Conservation (phyloP, 2,329 filamentous ascomycete genomes). For the Colletotrichum sp. region DNA sequence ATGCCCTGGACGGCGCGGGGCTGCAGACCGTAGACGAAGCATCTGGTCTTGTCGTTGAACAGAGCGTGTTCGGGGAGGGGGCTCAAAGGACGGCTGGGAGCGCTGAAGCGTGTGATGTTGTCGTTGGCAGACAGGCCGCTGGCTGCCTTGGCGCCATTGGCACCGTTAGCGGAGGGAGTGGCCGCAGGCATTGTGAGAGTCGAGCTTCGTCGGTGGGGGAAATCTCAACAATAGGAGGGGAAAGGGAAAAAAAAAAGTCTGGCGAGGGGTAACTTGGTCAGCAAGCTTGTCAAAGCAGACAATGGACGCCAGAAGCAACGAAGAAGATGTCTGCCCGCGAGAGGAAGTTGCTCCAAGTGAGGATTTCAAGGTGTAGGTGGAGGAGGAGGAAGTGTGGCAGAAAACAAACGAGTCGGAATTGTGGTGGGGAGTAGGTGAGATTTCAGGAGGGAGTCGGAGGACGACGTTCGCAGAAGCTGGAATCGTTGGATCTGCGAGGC, state of each 20-base stretch:
- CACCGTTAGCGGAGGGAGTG: conserved; percentile 45
- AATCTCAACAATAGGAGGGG: conserved; percentile 9
- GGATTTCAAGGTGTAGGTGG: conserved; percentile 8
- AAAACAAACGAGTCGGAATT: conserved; percentile 20
- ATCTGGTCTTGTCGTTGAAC: conserved; percentile 99
- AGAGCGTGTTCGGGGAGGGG: conserved; percentile 87
- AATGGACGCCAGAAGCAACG: conserved; percentile 19
- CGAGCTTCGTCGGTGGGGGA: conserved; percentile 12
- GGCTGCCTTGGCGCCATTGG: conserved; percentile 53
- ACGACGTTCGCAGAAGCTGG: conserved; percentile 23
- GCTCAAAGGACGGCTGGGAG: conserved; percentile 90
- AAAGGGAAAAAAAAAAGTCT: conserved; percentile 22
- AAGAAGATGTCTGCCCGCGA: conserved; percentile 12
- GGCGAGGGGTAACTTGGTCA: conserved; percentile 20
- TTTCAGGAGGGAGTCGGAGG: conserved; percentile 21
- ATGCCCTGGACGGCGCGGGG: conserved; percentile 90
- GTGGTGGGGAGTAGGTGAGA: conserved; percentile 22
- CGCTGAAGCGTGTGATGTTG: conserved; percentile 96
- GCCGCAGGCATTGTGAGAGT: conserved; percentile 57
- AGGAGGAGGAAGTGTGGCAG: conserved; percentile 19
- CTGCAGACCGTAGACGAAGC: conserved; percentile 99
- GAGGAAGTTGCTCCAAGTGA: conserved; percentile 7
- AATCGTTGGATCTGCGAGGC: conserved; percentile 26
- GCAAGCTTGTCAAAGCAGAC: conserved; percentile 21
- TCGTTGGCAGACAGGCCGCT: conserved; percentile 80